These are phyloP conservation scores for Alternaria infectoria DNA, from an alignment of 2,329 filamentous ascomycete genomes.

Conservation along the genomic window DNA sequence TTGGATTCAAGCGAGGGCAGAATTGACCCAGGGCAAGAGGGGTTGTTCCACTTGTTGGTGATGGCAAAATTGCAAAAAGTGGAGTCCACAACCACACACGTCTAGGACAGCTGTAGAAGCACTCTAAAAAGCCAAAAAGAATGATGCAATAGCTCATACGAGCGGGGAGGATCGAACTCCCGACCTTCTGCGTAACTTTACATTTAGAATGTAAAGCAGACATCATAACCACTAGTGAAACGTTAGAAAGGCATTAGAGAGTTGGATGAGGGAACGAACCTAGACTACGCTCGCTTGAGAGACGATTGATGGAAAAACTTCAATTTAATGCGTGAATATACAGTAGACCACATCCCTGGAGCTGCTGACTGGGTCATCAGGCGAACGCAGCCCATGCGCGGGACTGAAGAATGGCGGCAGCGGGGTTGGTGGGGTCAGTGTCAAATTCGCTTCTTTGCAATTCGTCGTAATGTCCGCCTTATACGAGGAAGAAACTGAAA, in stretches of 20 bases:
- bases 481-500: background rate
- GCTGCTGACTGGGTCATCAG: background rate
- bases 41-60: background rate
- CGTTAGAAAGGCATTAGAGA: no score
- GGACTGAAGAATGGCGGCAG: background rate
- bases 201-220: constrained; percentile 46
- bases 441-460: background rate
- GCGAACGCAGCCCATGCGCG: background rate
- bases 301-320: background rate
- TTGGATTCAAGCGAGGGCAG: background rate
- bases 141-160: constrained; percentile 28
- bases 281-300: constrained; percentile 24
- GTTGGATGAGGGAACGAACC: no score
- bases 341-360: accelerated
- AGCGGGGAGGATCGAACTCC: constrained; percentile 46
- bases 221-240: constrained; percentile 42
- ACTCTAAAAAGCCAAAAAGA: constrained; percentile 21
- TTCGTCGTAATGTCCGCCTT: background rate
- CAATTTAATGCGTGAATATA: accelerated
- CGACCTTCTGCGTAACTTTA: constrained; percentile 44
- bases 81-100: background rate
- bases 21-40: background rate
- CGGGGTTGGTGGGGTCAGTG: background rate
- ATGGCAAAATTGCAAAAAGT: background rate
- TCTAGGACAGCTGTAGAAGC: background rate